Evolutionary conservation across 2,329 filamentous ascomycete genomes (phyloP).

Genomic region (Cladosporium sp.): DNA sequence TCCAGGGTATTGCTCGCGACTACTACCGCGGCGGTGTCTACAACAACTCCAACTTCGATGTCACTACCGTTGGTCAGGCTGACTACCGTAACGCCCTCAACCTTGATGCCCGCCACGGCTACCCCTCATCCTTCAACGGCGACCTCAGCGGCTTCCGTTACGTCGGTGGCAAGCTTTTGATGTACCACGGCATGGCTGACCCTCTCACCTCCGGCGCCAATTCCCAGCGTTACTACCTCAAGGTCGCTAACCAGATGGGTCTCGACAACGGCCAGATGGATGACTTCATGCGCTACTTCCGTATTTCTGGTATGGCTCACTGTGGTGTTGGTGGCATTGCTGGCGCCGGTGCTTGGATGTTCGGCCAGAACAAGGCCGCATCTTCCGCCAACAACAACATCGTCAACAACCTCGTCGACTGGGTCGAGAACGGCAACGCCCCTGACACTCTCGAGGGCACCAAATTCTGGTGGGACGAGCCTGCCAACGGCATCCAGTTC

Average conservation of each 20-base stretch:
- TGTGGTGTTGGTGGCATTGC: constrained; percentile 46
- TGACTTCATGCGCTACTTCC: constrained; percentile 51
- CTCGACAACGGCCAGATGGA: constrained; percentile 41
- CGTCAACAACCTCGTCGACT: constrained; percentile 47
- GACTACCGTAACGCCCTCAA: constrained; percentile 44
- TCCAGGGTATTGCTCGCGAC: constrained; percentile 48
- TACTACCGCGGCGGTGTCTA: constrained; percentile 54
- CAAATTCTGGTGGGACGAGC: constrained; percentile 47
- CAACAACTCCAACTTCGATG: constrained; percentile 47
- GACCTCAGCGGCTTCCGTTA: constrained; percentile 41
- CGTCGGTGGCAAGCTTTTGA: constrained; percentile 47
- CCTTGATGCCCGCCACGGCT: constrained; percentile 43
- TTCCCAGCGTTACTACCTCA: constrained; percentile 51
- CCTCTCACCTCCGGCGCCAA: constrained; percentile 48
- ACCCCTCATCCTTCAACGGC: constrained; percentile 43
- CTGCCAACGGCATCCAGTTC: constrained; percentile 43
- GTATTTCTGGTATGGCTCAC: constrained; percentile 54
- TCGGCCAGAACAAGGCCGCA: constrained; percentile 39
- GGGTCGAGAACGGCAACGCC: constrained; percentile 37
- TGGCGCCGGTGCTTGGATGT: constrained; percentile 45
- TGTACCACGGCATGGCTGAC: constrained; percentile 45
- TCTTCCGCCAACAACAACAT: constrained; percentile 45
- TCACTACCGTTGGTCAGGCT: constrained; percentile 39
- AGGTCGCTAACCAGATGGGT: constrained; percentile 43
- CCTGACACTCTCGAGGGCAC: constrained; percentile 43